A percentile compares a stretch with the other conserved stretches of the same genome.
Conservation (phyloP, 495 filamentous ascomycete genomes). For the Penicillium tannophilum region DNA sequence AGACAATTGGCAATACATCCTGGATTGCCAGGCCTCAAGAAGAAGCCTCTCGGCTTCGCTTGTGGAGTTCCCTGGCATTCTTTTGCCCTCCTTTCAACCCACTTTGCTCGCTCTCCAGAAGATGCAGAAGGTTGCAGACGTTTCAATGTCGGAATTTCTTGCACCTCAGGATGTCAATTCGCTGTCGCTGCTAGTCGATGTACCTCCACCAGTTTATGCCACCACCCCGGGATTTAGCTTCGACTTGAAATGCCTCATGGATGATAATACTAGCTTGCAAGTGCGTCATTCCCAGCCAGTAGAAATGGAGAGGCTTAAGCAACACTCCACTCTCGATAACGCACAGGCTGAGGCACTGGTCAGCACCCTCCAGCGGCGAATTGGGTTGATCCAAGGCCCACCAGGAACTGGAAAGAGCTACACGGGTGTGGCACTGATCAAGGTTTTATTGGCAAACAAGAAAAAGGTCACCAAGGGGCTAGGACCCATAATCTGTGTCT, state of each 20-base stretch:
- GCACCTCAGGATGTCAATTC: slow-evolving; percentile 1
- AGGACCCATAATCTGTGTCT: slow-evolving; percentile 4
- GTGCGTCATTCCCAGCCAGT: slow-evolving; percentile 37
- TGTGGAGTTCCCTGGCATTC: slow-evolving; percentile 10
- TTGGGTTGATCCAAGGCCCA: slow-evolving; percentile 32
- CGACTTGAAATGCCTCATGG: slow-evolving; percentile 50
- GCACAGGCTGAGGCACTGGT: slow-evolving; percentile 61
- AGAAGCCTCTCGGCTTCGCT: not conserved
- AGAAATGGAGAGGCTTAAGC: slow-evolving; percentile 41
- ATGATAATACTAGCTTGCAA: slow-evolving; percentile 32
- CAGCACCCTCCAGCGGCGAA: slow-evolving; percentile 51
- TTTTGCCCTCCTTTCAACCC: slow-evolving; percentile 8
- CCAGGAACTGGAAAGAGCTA: slow-evolving; percentile 19
- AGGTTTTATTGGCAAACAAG: slow-evolving; percentile 8
- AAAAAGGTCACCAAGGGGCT: not conserved
- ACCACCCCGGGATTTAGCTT: slow-evolving; percentile 52
- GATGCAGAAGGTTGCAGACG: not conserved
- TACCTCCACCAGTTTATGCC: slow-evolving; percentile 57
- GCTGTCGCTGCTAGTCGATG: not conserved
- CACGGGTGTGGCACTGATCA: slow-evolving; percentile 10
- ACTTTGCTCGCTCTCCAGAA: slow-evolving; percentile 6
- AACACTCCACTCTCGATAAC: slow-evolving; percentile 55
- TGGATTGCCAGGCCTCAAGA: slow-evolving; percentile 2
- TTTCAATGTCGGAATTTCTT: slow-evolving; percentile 8
- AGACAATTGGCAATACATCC: not conserved